A percentile compares a stretch with the other conserved stretches of the same genome.
These are phyloP conservation scores for Sugiyamaella japonica DNA, from an alignment of 1,139 yeast genomes.

Conservation along the genomic window DNA sequence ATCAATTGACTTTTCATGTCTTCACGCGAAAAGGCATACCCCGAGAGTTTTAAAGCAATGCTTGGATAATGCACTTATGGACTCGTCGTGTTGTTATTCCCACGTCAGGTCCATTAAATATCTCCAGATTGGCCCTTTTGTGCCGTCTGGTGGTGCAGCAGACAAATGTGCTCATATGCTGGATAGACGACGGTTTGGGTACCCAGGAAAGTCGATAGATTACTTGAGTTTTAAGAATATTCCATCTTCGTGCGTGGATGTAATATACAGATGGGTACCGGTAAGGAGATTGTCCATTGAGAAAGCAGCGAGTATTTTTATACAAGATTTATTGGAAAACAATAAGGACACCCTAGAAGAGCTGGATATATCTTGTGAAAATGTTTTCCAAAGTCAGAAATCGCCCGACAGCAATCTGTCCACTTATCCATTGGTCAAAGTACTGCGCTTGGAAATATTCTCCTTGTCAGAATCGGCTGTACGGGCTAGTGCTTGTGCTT, in stretches of 20 bases:
- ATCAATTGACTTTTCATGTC: constrained; percentile 8
- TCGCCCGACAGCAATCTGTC: neutral
- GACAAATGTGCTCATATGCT: neutral
- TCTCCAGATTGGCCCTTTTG: constrained; percentile 5
- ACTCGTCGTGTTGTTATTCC: neutral
- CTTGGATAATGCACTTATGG: neutral
- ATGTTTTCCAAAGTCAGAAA: no score
- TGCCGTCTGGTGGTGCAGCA: neutral
- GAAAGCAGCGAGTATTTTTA: neutral
- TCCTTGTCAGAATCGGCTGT: no score
- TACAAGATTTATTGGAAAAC: neutral
- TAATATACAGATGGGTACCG: neutral
- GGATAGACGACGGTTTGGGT: neutral
- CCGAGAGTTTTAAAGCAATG: constrained; percentile 1
- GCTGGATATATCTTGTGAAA: neutral
- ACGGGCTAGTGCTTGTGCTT: neutral
- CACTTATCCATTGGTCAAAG: neutral
- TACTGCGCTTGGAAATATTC: neutral
- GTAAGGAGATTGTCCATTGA: neutral
- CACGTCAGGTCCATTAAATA: neutral
- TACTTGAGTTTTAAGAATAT: neutral
- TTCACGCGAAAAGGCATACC: neutral
- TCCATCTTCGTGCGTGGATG: neutral
- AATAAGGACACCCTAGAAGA: neutral
- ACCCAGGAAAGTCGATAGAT: constrained; percentile 6